Conservation (phyloP, 2,329 filamentous ascomycete species). For the Zarea fungicola region DNA sequence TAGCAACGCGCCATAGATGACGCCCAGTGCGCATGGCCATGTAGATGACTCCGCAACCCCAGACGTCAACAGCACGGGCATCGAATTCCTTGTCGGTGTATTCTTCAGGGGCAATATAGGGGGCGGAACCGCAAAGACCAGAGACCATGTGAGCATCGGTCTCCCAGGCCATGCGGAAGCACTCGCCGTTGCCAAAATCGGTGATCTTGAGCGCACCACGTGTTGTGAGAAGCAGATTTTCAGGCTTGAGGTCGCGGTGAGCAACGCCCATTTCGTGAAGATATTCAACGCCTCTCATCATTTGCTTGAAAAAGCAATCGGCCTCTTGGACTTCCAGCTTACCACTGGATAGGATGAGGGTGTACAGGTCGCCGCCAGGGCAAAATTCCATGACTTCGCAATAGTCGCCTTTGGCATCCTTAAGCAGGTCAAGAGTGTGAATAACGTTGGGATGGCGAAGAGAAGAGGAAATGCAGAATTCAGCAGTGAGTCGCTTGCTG, state of each 20-base stretch:
- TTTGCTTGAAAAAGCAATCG: constrained; percentile 97
- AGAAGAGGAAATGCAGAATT: constrained; percentile 97
- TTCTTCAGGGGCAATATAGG: constrained; percentile 96
- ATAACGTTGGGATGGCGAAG: constrained; percentile 97
- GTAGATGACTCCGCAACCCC: constrained; percentile 98
- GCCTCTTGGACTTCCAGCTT: constrained; percentile 90
- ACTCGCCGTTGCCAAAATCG: constrained; percentile 97
- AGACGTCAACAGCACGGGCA: constrained; percentile 93
- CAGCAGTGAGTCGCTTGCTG: constrained; percentile 91
- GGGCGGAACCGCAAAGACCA: constrained; percentile 90
- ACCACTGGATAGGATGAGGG: constrained; percentile 80
- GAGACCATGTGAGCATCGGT: constrained; percentile 98
- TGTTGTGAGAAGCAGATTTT: constrained; percentile 90
- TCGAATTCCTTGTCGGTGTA: constrained; percentile 95
- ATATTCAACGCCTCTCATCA: constrained; percentile 98
- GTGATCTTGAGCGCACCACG: constrained; percentile 95
- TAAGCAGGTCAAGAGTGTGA: constrained; percentile 89
- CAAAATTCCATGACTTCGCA: constrained; percentile 99
- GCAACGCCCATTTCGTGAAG: constrained; percentile 99
- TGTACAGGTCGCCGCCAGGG: constrained; percentile 92
- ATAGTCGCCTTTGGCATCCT: constrained; percentile 95
- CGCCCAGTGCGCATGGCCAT: constrained; percentile 98
- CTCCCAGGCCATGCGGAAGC: constrained; percentile 99
- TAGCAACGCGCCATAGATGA: constrained; percentile 94
- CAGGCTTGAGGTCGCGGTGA: constrained; percentile 92